phyloP scores from a whole-genome alignment of 495 filamentous ascomycete species.

The Thozetella sp. region DNA sequence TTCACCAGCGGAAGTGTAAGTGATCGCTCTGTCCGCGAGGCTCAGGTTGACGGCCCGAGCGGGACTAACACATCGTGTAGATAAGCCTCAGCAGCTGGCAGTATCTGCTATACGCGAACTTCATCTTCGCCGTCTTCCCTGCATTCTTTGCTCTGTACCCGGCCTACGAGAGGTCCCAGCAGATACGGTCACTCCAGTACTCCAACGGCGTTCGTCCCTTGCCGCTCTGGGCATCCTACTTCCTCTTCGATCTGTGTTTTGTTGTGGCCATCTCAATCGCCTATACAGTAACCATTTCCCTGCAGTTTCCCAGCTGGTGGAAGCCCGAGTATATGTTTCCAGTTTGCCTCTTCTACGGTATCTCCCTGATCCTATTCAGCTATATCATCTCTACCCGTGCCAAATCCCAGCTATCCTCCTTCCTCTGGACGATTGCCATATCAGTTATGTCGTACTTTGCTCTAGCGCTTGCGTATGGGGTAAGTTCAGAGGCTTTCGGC shows the following conservation, averaged over 20 bases:
- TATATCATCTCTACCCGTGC: conserved; percentile 70
- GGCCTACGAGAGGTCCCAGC: conserved; percentile 69
- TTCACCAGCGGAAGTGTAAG: neutral
- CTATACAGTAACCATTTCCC: conserved; percentile 60
- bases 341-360: conserved; percentile 72
- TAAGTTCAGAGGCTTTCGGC: neutral
- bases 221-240: conserved; percentile 76
- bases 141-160: conserved; percentile 85
- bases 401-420: conserved; percentile 30
- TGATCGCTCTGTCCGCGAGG: neutral
- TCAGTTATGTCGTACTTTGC: conserved; percentile 46
- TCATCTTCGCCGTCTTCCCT: conserved; percentile 73
- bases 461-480: conserved; percentile 11
- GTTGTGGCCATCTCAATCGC: conserved; percentile 64
- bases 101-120: conserved; percentile 72
- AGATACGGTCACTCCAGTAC: conserved; percentile 78
- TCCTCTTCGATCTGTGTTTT: conserved; percentile 71
- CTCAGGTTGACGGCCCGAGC: neutral
- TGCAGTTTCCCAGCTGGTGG: conserved; percentile 61
- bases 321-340: conserved; percentile 70
- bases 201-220: conserved; percentile 74
- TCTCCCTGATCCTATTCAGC: conserved; percentile 64
- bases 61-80: neutral
- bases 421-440: conserved; percentile 60
- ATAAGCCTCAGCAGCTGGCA: conserved; percentile 30